phyloP scores from a whole-genome alignment of 1,284 basidiomycete species.

The Cerrena zonata region DNA sequence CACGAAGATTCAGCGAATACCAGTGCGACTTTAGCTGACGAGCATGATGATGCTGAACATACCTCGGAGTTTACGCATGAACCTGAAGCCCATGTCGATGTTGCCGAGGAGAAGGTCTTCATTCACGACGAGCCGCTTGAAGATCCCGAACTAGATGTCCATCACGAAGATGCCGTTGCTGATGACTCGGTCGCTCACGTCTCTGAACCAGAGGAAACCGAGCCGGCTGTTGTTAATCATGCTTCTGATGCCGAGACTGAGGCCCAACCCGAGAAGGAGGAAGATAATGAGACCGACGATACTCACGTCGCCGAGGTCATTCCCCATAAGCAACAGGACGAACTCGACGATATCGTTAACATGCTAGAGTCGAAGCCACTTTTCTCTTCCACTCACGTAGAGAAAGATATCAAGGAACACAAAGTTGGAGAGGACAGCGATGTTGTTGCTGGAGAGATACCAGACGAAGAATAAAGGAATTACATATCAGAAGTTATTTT shows the following conservation, averaged over 20 bases:
- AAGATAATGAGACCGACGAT: neutral
- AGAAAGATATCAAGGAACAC: neutral
- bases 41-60: neutral
- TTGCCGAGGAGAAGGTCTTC: neutral
- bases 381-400: neutral
- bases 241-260: neutral
- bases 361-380: conserved; percentile 7
- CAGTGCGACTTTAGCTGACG: conserved; percentile 1
- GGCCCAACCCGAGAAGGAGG: neutral
- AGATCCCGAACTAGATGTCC: neutral
- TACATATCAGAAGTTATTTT: neutral
- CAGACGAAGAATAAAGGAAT: neutral
- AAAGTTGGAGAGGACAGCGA: neutral
- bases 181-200: conserved; percentile 18
- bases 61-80: neutral
- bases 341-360: conserved; percentile 5
- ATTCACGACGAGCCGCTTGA: neutral
- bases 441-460: conserved; percentile 1
- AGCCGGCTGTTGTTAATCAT: neutral
- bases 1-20: conserved; percentile 4
- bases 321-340: neutral
- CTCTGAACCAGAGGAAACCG: conserved; percentile 25
- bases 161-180: neutral
- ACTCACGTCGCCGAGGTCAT: neutral
- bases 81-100: neutral